Conservation (phyloP, 805 yeast species). For the Sugiyamaella chiloensis region DNA sequence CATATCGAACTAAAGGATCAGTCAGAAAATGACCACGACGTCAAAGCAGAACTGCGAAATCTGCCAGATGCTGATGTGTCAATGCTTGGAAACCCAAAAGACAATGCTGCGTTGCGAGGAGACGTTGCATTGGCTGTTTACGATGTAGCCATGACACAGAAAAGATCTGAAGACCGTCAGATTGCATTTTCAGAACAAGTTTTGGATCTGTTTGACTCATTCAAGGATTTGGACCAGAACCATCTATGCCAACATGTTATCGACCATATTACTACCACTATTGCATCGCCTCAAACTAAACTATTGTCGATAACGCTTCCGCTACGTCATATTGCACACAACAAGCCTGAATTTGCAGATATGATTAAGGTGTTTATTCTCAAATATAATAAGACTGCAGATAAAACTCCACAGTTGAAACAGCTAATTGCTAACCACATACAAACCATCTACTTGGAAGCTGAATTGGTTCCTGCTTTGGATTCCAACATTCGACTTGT, state of each 20-base stretch:
- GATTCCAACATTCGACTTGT: slow-evolving; percentile 12
- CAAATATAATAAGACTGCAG: slow-evolving; percentile 44
- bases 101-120: slow-evolving; percentile 75
- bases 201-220: slow-evolving; percentile 62
- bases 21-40: slow-evolving; percentile 46
- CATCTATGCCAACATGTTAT: slow-evolving; percentile 66
- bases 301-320: slow-evolving; percentile 53
- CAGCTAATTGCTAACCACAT: slow-evolving; percentile 26
- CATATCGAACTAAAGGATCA: slow-evolving; percentile 35
- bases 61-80: slow-evolving; percentile 86
- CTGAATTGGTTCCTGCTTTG: slow-evolving; percentile 2
- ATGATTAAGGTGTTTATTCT: slow-evolving; percentile 67
- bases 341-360: slow-evolving; percentile 49
- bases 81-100: slow-evolving; percentile 80
- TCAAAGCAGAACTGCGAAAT: slow-evolving; percentile 52
- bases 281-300: slow-evolving; percentile 27
- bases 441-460: slow-evolving; percentile 17
- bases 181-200: slow-evolving; percentile 46
- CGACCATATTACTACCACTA: slow-evolving; percentile 44
- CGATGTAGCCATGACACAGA: slow-evolving; percentile 54
- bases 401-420: slow-evolving; percentile 22
- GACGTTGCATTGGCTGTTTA: slow-evolving; percentile 68
- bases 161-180: slow-evolving; percentile 35
- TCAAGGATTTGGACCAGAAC: slow-evolving; percentile 63
- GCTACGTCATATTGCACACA: slow-evolving; percentile 49